A percentile compares a stretch with the other conserved stretches of the same genome.
Conservation (phyloP, 2,329 filamentous ascomycete genomes). For the Cytospora paraplurivora region DNA sequence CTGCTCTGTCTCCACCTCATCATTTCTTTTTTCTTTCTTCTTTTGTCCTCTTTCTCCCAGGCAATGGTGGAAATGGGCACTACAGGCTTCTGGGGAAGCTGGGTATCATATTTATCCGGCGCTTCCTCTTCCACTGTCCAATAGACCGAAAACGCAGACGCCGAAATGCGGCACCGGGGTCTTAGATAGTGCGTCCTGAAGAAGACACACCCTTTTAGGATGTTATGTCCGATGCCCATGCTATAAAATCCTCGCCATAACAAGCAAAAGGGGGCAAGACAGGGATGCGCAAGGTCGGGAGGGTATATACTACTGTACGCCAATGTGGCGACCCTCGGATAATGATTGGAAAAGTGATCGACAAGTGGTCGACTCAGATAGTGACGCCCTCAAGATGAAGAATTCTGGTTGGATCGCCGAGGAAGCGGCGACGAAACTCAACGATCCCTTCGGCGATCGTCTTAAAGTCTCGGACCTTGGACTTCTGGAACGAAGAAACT, state of each 20-base stretch:
- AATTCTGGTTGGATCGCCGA: constrained; percentile 65
- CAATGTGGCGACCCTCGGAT: constrained; percentile 2
- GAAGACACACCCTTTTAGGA: constrained; percentile 9
- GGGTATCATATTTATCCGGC: constrained; percentile 27
- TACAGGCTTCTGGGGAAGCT: constrained; percentile 17
- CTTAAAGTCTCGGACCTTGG: constrained; percentile 66
- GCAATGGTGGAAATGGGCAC: constrained; percentile 18
- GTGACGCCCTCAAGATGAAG: constrained; percentile 57
- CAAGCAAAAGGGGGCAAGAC: constrained; percentile 14
- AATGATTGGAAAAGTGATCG: constrained; percentile 1
- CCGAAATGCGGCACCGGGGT: not conserved
- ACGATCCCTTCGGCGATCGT: constrained; percentile 68
- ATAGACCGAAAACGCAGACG: constrained; percentile 14
- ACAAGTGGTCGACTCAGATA: constrained; percentile 19
- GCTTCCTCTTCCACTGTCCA: constrained; percentile 22
- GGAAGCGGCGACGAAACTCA: constrained; percentile 65
- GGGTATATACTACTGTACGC: constrained; percentile 24
- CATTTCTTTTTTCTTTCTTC: constrained; percentile 3
- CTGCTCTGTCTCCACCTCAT: not conserved
- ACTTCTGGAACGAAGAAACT: constrained; percentile 60
- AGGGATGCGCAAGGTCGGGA: constrained; percentile 14
- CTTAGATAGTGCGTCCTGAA: not conserved
- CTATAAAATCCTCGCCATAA: constrained; percentile 17
- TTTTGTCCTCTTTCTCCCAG: not conserved
- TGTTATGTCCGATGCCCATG: constrained; percentile 11